Conservation (phyloP, 2,329 filamentous ascomycete species). For the Endothia cerciana region DNA sequence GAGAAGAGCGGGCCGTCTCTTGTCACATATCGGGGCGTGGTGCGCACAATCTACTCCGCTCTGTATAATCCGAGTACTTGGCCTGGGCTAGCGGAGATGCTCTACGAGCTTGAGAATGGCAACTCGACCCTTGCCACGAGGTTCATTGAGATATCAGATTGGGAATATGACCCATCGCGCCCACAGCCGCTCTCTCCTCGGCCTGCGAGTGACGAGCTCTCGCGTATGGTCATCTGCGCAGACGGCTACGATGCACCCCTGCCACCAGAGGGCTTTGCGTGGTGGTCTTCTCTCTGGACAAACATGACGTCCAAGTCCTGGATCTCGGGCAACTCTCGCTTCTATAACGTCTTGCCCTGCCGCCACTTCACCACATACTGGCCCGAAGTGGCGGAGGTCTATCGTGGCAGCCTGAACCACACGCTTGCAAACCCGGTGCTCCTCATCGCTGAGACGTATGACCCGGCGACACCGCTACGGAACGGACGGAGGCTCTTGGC, state of each 20-base stretch:
- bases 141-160: conserved; percentile 43
- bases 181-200: conserved; percentile 36
- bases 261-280: conserved; percentile 30
- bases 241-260: conserved; percentile 35
- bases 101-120: conserved; percentile 48
- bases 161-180: conserved; percentile 47
- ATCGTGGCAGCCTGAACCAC: conserved; percentile 49
- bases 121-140: conserved; percentile 47
- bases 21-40: conserved; percentile 50
- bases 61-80: conserved; percentile 51
- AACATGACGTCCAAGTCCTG: conserved; percentile 51
- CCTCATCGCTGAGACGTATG: conserved; percentile 53
- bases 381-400: conserved; percentile 50
- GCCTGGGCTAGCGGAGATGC: conserved; percentile 46
- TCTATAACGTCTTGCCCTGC: conserved; percentile 49
- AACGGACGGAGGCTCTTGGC: conserved; percentile 48
- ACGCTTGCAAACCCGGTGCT: conserved; percentile 49
- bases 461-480: conserved; percentile 53
- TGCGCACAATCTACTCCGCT: conserved; percentile 44
- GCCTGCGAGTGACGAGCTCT: conserved; percentile 45
- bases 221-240: conserved; percentile 48
- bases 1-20: conserved; percentile 46
- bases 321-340: conserved; percentile 52
- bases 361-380: conserved; percentile 50
- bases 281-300: conserved; percentile 51